Percentiles rank a stretch among this genome's conserved stretches.
Evolutionary conservation across 345 rosid species (phyloP).

Genomic region (Murraya koenigii): DNA sequence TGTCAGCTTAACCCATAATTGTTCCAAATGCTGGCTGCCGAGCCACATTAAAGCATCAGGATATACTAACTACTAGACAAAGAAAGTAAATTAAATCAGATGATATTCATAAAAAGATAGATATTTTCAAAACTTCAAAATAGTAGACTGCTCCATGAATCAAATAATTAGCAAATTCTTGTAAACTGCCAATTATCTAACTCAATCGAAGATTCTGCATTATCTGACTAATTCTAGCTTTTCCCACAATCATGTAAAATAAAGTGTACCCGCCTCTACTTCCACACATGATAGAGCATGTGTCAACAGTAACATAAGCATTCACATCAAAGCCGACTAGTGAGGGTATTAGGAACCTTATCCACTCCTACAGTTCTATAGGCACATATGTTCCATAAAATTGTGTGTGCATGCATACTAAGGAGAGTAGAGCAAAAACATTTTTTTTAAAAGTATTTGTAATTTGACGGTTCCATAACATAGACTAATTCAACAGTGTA

Average conservation of each 20-base stretch:
- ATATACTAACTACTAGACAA: not conserved
- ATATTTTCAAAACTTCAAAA: not conserved
- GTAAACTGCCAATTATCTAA: not conserved
- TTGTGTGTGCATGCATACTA: not conserved
- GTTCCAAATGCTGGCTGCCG: not conserved
- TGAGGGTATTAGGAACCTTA: not conserved
- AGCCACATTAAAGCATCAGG: slow-evolving; percentile 3
- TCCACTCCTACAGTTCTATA: not conserved
- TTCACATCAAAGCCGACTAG: not conserved
- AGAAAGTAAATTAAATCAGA: not conserved
- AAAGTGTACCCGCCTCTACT: not conserved
- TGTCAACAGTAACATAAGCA: not conserved
- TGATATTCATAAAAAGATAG: not conserved
- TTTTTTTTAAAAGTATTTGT: not conserved
- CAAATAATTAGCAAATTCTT: not conserved
- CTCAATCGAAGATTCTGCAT: not conserved
- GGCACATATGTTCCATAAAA: not conserved
- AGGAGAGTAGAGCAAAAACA: not conserved
- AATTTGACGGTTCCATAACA: not conserved
- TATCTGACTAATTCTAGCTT: not conserved
- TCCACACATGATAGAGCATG: not conserved
- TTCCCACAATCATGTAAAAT: not conserved
- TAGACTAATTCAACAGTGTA: not conserved
- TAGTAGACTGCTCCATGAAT: not conserved
- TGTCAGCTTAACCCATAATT: not conserved